A percentile compares a stretch with the other conserved stretches of the same genome.
phyloP scores from a whole-genome alignment of 2,329 filamentous ascomycete species.

The Leptodontidium sp. region DNA sequence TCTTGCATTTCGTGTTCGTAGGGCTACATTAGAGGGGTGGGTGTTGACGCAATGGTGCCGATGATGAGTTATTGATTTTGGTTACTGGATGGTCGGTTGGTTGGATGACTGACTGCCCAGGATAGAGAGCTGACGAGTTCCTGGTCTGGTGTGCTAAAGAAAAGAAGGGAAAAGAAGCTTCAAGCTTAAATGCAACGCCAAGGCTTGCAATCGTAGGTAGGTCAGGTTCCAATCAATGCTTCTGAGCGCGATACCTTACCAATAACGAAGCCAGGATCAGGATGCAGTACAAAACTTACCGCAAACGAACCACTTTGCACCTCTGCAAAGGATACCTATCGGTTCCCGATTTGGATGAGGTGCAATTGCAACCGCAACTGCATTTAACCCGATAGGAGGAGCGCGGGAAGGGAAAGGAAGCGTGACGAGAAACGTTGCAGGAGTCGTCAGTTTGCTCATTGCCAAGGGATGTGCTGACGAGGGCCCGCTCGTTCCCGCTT shows the following conservation, averaged over 20 bases:
- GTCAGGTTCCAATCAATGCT: not conserved
- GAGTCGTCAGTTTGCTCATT: not conserved
- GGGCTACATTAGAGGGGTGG: not conserved
- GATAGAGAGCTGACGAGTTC: not conserved
- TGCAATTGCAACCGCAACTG: not conserved
- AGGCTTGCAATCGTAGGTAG: not conserved
- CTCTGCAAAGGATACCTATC: not conserved
- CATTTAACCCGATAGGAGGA: slow-evolving; percentile 6
- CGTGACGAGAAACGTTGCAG: slow-evolving; percentile 8
- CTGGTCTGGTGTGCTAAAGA: not conserved
- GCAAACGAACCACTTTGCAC: slow-evolving; percentile 5
- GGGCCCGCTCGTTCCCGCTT: no score
- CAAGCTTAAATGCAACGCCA: not conserved
- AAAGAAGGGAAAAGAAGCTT: slow-evolving; percentile 1
- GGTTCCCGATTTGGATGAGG: not conserved
- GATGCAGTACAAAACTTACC: not conserved
- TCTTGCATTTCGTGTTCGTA: not conserved
- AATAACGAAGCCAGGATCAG: not conserved
- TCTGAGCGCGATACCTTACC: not conserved
- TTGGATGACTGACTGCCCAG: not conserved
- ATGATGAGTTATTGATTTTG: no score
- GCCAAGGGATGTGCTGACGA: not conserved
- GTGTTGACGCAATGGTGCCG: not conserved
- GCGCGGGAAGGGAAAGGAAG: not conserved
- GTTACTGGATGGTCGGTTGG: not conserved